Base-by-base conservation (phyloP, 345 rosid species). In the Populus ilicifolia region DNA sequence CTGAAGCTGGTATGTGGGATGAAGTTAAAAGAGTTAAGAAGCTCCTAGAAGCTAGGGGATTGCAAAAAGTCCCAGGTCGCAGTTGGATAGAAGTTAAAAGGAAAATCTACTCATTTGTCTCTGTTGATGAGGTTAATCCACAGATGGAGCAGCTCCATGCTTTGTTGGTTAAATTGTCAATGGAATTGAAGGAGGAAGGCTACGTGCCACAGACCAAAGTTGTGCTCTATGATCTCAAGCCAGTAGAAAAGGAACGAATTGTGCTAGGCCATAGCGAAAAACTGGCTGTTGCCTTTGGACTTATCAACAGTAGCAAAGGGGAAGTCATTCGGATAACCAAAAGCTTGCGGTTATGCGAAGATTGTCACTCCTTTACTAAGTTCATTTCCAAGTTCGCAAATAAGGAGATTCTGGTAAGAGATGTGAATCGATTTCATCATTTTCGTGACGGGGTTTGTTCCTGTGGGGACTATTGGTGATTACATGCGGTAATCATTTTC, bases 221-320 rank as follows among this genome's bases (percentile, higher is more conserved):
- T 2, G 97, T 95, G 79, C 89, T 91, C 29, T 95, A 93, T 78
- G 97, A 93, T 82, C 92, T 95, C 11, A 94, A 86, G 14, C 75
- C 76, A 5, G 85, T 85, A 69, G 98, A 92, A 83, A 95, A 93
- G 83, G 96, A 95, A 81, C 78, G 88, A 71, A 93, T 93, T 23
- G 86, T 93, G 61, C 78, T 91, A 74, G 97, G 99, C 16, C 99
- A 95, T 74, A 93, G 96, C 11, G 97, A 91, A 82, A 95, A 95
- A 71, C 85, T 90, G 25, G 97, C 99, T 2, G 88, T 95, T 44
- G 97, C 93, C 30, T 95, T 89, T 16, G 98, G 99, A 65, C 89
- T 95, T 17, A 89, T 90, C 79, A 91, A 91, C 80, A 79, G 90
- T 23, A 76, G 84, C 14, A 83, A 84, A 46, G 93, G 93, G 50